Evolutionary conservation across 2,329 filamentous ascomycete species (phyloP).

Genomic region (Cladophialophora yegresii): DNA sequence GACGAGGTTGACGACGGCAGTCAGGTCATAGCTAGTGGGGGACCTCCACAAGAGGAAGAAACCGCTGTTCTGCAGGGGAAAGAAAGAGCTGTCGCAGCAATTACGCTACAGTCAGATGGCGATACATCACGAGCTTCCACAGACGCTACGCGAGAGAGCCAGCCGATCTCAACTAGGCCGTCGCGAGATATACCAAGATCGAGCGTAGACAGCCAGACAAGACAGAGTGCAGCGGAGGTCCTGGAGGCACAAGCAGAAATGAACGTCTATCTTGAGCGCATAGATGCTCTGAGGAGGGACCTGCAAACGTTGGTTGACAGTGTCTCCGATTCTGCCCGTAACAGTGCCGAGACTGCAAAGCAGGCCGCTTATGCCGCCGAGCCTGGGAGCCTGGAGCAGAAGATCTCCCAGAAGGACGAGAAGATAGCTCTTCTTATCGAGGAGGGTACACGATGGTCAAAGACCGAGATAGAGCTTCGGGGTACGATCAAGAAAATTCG

Average conservation of each 20-base stretch:
- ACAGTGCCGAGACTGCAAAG: constrained; percentile 74
- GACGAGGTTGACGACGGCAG: not conserved
- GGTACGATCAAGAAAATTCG: constrained; percentile 78
- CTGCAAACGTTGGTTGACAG: constrained; percentile 83
- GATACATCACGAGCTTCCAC: constrained; percentile 13
- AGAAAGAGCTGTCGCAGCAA: not conserved
- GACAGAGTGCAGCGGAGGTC: constrained; percentile 15
- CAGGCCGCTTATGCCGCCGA: constrained; percentile 64
- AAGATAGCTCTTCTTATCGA: constrained; percentile 87
- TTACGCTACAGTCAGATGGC: not conserved
- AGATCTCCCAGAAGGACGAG: constrained; percentile 84
- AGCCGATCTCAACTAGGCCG: constrained; percentile 32
- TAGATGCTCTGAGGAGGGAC: constrained; percentile 89
- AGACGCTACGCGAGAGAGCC: constrained; percentile 5
- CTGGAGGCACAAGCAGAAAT: constrained; percentile 63
- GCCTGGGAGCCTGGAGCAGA: constrained; percentile 70
- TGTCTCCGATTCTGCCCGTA: constrained; percentile 72
- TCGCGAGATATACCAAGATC: constrained; percentile 41
- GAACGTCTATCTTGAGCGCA: constrained; percentile 79
- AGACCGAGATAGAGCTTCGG: constrained; percentile 81
- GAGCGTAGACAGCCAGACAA: constrained; percentile 32
- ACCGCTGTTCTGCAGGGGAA: not conserved
- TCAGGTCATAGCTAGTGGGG: not conserved
- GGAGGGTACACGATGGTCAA: constrained; percentile 85
- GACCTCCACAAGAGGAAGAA: not conserved